These are phyloP conservation scores for Corynascus novoguineensis DNA, from an alignment of 495 filamentous ascomycete species.

Conservation along the genomic window DNA sequence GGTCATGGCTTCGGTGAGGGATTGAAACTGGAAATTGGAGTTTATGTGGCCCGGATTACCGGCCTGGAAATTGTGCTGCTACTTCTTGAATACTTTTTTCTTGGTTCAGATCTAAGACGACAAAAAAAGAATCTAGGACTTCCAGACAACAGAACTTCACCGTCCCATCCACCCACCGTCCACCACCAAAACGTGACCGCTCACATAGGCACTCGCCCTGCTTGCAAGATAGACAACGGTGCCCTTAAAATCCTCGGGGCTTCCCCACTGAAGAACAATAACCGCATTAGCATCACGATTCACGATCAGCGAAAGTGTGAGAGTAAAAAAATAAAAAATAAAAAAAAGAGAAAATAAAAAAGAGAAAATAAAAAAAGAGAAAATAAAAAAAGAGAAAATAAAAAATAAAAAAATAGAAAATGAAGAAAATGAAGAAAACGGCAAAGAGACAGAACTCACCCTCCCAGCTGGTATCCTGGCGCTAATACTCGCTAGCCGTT, in stretches of 20 bases:
- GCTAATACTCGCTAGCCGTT: constrained; percentile 65
- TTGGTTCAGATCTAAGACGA: too few relatives aligned
- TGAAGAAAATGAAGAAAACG: not conserved
- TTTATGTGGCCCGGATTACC: not conserved
- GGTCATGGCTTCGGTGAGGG: constrained; percentile 36
- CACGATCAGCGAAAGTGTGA: too few relatives aligned
- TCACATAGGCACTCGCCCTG: constrained; percentile 72
- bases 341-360: not conserved
- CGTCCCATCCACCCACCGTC: constrained; percentile 95
- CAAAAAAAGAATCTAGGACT: too few relatives aligned
- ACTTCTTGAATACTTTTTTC: not conserved
- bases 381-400: not conserved
- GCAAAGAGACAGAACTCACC: constrained; percentile 17
- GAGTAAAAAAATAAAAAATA: not conserved
- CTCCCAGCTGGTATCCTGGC: constrained; percentile 78
- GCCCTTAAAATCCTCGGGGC: constrained; percentile 85
- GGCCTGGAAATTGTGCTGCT: too few relatives aligned
- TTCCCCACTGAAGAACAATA: constrained; percentile 58
- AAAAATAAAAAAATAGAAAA: not conserved
- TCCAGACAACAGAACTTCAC: too few relatives aligned
- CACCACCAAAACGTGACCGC: constrained; percentile 72
- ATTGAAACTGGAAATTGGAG: not conserved
- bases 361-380: not conserved
- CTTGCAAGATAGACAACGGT: constrained; percentile 72
- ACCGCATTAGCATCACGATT: not conserved